A percentile compares a stretch with the other conserved stretches of the same genome.
Evolutionary conservation across 192 early-diverging fungal genomes (phyloP).

Genomic region (Dimargaris xerosporica): DNA sequence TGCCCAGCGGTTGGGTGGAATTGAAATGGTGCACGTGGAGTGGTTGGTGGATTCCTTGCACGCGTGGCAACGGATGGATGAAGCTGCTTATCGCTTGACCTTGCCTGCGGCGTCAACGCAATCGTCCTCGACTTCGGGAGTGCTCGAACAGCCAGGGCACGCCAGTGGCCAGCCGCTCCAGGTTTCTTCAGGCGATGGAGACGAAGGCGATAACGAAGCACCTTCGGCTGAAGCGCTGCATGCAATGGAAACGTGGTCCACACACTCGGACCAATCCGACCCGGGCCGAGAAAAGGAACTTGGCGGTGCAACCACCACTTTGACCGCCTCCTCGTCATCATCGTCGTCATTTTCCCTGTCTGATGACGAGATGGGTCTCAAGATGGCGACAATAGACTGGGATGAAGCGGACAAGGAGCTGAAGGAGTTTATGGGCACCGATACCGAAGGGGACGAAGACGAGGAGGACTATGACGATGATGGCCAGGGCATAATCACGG

Average conservation of each 20-base stretch:
- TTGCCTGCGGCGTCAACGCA: constrained; percentile 6
- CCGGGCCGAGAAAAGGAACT: constrained; percentile 10
- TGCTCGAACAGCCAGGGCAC: constrained; percentile 12
- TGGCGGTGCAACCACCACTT: not conserved
- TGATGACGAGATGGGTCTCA: constrained; percentile 30
- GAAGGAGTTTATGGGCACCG: constrained; percentile 34
- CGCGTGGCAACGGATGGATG: constrained; percentile 55
- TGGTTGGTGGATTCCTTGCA: constrained; percentile 58
- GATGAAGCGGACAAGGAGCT: constrained; percentile 35
- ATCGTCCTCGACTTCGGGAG: not conserved
- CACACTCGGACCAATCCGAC: constrained; percentile 15
- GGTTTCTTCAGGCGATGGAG: not conserved
- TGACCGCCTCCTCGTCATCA: constrained; percentile 12
- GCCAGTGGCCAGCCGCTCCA: constrained; percentile 9
- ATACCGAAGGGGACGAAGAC: constrained; percentile 36
- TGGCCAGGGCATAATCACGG: constrained; percentile 15
- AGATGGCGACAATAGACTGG: constrained; percentile 32
- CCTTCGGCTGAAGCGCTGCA: constrained; percentile 13
- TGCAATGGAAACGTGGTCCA: constrained; percentile 13
- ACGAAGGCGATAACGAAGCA: not conserved
- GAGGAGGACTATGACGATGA: constrained; percentile 20
- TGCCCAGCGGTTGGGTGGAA: constrained; percentile 29
- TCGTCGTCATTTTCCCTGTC: constrained; percentile 13
- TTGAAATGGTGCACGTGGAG: constrained; percentile 18
- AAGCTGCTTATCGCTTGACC: constrained; percentile 38